Evolutionary conservation across 1,139 yeast species (phyloP).

Genomic region (Zygosaccharomyces pseudobailii): DNA sequence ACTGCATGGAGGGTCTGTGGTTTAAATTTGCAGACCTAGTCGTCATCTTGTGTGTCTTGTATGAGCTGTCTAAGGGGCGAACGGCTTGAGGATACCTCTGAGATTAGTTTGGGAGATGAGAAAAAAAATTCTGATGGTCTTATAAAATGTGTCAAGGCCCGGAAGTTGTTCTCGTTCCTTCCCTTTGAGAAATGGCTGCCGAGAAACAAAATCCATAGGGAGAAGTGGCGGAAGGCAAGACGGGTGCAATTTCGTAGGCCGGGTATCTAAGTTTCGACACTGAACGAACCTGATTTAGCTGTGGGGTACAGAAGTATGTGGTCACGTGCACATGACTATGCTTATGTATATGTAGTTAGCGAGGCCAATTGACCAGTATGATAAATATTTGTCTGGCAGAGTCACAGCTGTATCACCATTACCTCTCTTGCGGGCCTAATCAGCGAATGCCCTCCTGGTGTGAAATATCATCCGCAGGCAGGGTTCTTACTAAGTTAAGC

Average conservation of each 20-base stretch:
- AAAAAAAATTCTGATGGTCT: not conserved
- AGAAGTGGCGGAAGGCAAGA: not conserved
- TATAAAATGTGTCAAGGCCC: not conserved
- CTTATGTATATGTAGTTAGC: too few species aligned
- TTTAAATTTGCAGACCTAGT: constrained; percentile 6
- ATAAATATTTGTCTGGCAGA: too few species aligned
- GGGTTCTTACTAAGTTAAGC: rapidly evolving
- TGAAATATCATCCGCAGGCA: too few species aligned
- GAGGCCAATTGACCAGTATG: too few species aligned
- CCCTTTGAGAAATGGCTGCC: not conserved
- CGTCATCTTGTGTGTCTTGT: not conserved
- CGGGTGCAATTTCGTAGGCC: not conserved
- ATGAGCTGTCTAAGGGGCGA: not conserved
- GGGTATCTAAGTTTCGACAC: not conserved
- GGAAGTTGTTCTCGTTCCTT: not conserved
- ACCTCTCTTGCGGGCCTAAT: too few species aligned
- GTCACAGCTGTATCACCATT: too few species aligned
- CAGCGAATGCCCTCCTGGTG: too few species aligned
- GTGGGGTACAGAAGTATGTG: too few species aligned
- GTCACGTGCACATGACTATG: too few species aligned
- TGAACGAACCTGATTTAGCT: too few species aligned
- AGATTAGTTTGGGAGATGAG: too few species aligned
- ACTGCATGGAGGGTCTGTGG: constrained; percentile 11
- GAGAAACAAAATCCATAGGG: not conserved
- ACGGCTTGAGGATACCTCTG: not conserved